Evolutionary conservation across 805 yeast genomes (phyloP).

Genomic region (Metschnikowia amazonensis): DNA sequence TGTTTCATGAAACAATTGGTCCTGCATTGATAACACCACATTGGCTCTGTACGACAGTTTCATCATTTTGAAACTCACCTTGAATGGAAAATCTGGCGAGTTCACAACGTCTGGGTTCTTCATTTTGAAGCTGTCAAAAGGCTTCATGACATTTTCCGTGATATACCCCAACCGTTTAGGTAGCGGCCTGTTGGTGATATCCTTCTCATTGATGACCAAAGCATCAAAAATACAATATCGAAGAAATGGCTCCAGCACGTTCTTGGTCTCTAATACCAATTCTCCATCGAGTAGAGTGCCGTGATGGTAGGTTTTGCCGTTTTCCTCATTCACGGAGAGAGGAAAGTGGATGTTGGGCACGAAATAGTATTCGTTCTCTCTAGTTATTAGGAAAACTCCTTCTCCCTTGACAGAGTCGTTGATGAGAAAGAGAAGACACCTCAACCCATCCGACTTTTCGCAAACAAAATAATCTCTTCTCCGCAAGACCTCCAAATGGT

Average conservation of each 20-base stretch:
- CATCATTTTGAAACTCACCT: conserved; percentile 84
- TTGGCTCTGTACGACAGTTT: conserved; percentile 73
- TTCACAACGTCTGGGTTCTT: conserved; percentile 69
- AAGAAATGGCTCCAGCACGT: conserved; percentile 46
- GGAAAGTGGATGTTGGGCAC: conserved; percentile 88
- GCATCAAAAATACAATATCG: conserved; percentile 90
- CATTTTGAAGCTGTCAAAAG: conserved; percentile 68
- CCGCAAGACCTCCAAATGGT: conserved; percentile 61
- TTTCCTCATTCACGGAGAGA: conserved; percentile 35
- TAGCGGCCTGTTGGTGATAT: conserved; percentile 64
- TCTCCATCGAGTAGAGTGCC: conserved; percentile 95
- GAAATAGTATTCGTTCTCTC: conserved; percentile 82
- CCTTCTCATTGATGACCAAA: conserved; percentile 73
- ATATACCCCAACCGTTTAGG: conserved; percentile 85
- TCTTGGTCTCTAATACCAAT: conserved; percentile 71
- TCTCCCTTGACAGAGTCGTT: conserved; percentile 73
- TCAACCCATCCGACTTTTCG: conserved; percentile 90
- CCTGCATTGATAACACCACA: conserved; percentile 68
- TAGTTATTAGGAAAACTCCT: conserved; percentile 81
- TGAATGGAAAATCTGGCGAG: conserved; percentile 69
- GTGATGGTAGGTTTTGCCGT: conserved; percentile 62
- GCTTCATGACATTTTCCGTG: conserved; percentile 73
- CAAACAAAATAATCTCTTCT: conserved; percentile 86
- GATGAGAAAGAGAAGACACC: conserved; percentile 72
- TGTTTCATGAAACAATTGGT: conserved; percentile 75